Conservation (phyloP, 2,329 filamentous ascomycete species). For the Geosmithia morbida region DNA sequence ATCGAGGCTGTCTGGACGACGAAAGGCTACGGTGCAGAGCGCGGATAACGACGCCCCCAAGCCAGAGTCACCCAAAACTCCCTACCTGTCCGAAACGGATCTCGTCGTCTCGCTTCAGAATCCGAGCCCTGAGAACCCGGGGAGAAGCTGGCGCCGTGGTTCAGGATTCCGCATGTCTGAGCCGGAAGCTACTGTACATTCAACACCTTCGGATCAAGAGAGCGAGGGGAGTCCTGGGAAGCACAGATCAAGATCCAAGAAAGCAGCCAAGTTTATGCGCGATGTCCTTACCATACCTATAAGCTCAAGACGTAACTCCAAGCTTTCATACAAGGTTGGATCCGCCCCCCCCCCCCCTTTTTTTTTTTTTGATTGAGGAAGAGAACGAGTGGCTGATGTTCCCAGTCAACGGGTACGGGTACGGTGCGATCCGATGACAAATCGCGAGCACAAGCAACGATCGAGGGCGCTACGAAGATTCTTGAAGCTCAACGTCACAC, state of each 20-base stretch:
- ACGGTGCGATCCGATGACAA: neutral
- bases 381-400: neutral
- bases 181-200: no score
- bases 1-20: neutral
- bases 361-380: neutral
- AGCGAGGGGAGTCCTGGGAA: neutral
- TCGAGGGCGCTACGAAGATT: neutral
- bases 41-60: neutral
- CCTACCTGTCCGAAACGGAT: conserved; percentile 30
- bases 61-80: conserved; percentile 16
- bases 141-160: neutral
- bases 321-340: neutral
- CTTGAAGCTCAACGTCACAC: conserved; percentile 2
- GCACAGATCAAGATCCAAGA: neutral
- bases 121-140: conserved; percentile 4
- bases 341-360: no score
- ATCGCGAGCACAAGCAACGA: neutral
- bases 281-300: neutral
- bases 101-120: conserved; percentile 32
- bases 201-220: neutral
- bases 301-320: neutral
- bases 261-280: neutral
- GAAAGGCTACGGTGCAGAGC: neutral
- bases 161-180: neutral
- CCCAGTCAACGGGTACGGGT: neutral